Evolutionary conservation across 108 stramenopile species (phyloP).

Genomic region (Skeletonema grethae): DNA sequence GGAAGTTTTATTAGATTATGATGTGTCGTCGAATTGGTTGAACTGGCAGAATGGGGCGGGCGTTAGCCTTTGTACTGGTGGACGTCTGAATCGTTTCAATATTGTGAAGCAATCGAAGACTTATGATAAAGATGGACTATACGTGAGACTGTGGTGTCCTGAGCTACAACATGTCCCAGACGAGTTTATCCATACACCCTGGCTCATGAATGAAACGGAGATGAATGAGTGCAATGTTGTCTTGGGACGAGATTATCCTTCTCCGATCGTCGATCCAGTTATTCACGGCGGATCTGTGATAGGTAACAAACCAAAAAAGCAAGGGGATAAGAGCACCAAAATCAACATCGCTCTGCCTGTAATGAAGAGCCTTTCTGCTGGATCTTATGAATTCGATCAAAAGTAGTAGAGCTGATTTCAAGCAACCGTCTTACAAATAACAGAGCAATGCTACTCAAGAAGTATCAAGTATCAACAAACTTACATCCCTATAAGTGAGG

Average conservation of each 20-base stretch:
- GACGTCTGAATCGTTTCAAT: slow-evolving; percentile 83
- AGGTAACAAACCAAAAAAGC: background rate
- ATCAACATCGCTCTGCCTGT: background rate
- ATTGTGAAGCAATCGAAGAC: slow-evolving; percentile 88
- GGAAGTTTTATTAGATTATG: slow-evolving; percentile 83
- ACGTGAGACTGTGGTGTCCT: slow-evolving; percentile 89
- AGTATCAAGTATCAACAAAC: no score
- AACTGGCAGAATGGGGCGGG: slow-evolving; percentile 84
- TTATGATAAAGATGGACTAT: slow-evolving; percentile 88
- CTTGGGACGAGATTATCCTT: slow-evolving; percentile 74
- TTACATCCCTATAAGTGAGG: background rate
- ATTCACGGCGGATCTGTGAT: background rate
- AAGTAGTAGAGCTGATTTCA: no score
- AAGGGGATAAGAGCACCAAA: background rate
- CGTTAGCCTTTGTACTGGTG: slow-evolving; percentile 67
- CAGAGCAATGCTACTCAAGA: no score
- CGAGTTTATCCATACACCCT: slow-evolving; percentile 67
- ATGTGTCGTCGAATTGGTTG: slow-evolving; percentile 87
- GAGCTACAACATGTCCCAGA: slow-evolving; percentile 69
- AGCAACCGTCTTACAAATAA: background rate
- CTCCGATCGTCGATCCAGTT: slow-evolving; percentile 43
- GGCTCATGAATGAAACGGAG: slow-evolving; percentile 73
- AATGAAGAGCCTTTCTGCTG: background rate
- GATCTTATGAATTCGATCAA: slow-evolving; percentile 3
- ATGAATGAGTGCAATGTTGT: slow-evolving; percentile 53